Percentiles rank a stretch among this genome's conserved stretches.
These are phyloP conservation scores for Pichia sp. DNA, from an alignment of 1,139 yeast species.

Conservation along the genomic window DNA sequence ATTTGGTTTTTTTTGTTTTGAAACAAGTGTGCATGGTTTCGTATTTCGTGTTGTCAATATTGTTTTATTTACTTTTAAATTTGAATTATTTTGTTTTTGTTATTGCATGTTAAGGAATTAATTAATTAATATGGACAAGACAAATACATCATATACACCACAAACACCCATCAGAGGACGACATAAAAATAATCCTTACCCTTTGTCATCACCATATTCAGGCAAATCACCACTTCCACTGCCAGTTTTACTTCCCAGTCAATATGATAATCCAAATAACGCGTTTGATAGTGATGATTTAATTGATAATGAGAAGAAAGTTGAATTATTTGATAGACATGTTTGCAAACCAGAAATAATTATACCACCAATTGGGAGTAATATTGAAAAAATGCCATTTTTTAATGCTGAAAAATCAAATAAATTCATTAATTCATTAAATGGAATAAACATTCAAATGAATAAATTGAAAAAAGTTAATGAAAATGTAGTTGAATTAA, in stretches of 20 bases:
- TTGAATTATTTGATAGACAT: conserved; percentile 9
- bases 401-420: conserved; percentile 1
- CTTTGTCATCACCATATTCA: conserved; percentile 15
- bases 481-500: conserved; percentile 46
- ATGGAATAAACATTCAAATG: conserved; percentile 39
- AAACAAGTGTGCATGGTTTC: too few relatives aligned
- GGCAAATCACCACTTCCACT: conserved; percentile 15
- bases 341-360: not conserved
- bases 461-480: conserved; percentile 43
- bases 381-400: conserved; percentile 11
- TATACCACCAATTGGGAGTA: conserved; percentile 11
- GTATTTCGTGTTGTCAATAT: too few relatives aligned
- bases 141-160: not conserved
- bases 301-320: not conserved
- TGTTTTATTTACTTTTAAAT: not conserved
- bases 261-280: conserved; percentile 1
- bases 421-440: conserved; percentile 4
- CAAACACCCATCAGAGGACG: not conserved
- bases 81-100: not conserved
- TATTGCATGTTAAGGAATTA: not conserved
- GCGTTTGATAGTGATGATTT: not conserved
- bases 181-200: not conserved
- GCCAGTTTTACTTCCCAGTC: conserved; percentile 9
- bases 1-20: too few relatives aligned
- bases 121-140: not conserved